Evolutionary conservation across 352 stramenopile genomes (phyloP).

Genomic region (Globisporangium nagaii): DNA sequence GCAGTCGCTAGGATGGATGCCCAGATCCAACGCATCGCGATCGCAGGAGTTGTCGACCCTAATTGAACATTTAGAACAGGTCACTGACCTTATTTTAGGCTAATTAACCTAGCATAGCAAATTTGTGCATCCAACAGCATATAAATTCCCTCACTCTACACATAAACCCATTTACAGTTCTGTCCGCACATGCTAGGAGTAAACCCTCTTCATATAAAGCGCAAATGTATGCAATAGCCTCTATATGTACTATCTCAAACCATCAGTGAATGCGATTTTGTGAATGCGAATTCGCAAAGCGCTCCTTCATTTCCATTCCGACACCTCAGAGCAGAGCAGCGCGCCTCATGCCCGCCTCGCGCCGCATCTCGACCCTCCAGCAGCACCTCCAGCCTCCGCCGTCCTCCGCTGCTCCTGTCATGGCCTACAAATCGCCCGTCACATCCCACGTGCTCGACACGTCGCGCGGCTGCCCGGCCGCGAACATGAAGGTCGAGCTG

Average conservation of each 20-base stretch:
- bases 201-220: too few relatives aligned
- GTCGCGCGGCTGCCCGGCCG: conserved; percentile 58
- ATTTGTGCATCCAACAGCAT: background rate
- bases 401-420: conserved; percentile 1
- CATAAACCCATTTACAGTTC: too few relatives aligned
- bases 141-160: background rate
- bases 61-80: background rate
- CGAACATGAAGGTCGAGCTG: conserved; percentile 66
- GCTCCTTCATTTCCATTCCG: background rate
- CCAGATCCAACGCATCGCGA: too few relatives aligned
- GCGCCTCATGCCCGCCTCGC: conserved; percentile 6
- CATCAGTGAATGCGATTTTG: background rate
- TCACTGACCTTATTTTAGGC: background rate
- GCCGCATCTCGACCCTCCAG: conserved; percentile 24
- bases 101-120: background rate
- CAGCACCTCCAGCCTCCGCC: conserved; percentile 14
- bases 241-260: too few relatives aligned
- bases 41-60: too few relatives aligned
- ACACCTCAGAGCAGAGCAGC: too few relatives aligned
- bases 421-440: conserved; percentile 54
- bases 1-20: too few relatives aligned
- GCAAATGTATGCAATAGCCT: too few relatives aligned
- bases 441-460: conserved; percentile 89
- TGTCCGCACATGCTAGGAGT: too few relatives aligned
- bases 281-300: background rate